A percentile compares a stretch with the other conserved stretches of the same genome.
phyloP scores from a whole-genome alignment of 345 rosid species.

The Dipteronia sinensis region DNA sequence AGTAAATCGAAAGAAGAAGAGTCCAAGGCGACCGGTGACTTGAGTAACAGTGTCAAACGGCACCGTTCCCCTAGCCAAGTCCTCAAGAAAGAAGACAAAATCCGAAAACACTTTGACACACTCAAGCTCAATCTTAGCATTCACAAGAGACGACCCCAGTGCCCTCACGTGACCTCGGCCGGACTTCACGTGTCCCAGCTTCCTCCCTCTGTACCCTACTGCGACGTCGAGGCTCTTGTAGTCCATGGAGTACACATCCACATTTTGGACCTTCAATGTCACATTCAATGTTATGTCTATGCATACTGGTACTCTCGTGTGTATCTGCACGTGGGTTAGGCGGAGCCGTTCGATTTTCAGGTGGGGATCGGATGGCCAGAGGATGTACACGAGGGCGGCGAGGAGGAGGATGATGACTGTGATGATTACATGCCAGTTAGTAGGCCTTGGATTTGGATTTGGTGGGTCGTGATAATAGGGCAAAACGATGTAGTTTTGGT shows the following conservation, averaged over 20 bases:
- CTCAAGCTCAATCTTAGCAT: conserved; percentile 61
- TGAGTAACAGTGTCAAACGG: conserved; percentile 63
- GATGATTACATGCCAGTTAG: conserved; percentile 34
- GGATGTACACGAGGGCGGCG: conserved; percentile 37
- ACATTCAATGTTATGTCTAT: conserved; percentile 59
- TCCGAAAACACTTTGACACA: conserved; percentile 63
- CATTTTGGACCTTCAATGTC: conserved; percentile 60
- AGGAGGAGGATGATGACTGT: conserved; percentile 38
- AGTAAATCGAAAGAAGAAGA: conserved; percentile 56
- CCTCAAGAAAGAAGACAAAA: conserved; percentile 53
- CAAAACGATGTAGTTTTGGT: conserved; percentile 33
- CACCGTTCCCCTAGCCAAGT: conserved; percentile 48
- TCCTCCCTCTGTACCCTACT: conserved; percentile 64
- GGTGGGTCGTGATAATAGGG: conserved; percentile 16
- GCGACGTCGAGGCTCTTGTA: conserved; percentile 54
- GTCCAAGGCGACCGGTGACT: conserved; percentile 60
- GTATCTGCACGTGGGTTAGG: conserved; percentile 51
- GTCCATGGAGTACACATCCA: conserved; percentile 71
- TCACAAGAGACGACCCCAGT: conserved; percentile 56
- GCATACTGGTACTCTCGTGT: conserved; percentile 42
- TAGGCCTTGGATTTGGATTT: neutral
- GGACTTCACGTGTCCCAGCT: conserved; percentile 70
- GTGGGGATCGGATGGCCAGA: conserved; percentile 82
- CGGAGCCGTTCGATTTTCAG: conserved; percentile 55
- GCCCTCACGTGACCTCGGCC: conserved; percentile 64